Evolutionary conservation across 257 asterid genomes (phyloP).

Genomic region (Solanum infundibuliforme): DNA sequence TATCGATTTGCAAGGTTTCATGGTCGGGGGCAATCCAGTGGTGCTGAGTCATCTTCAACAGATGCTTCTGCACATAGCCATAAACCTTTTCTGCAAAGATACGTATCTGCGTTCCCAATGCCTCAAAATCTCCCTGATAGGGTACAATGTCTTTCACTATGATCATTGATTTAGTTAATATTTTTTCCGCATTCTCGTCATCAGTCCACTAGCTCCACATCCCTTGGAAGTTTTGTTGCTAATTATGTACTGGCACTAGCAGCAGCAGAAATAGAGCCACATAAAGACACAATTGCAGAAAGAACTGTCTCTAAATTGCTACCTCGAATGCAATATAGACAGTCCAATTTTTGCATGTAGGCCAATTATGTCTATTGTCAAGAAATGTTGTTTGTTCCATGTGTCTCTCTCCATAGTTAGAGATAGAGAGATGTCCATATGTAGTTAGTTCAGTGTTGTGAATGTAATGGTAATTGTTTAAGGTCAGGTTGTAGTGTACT

Average conservation of each 20-base stretch:
- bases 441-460: constrained; percentile 1
- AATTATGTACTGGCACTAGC: constrained; percentile 30
- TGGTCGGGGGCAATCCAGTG: constrained; percentile 69
- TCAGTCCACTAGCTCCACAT: constrained; percentile 1
- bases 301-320: neutral
- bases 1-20: constrained; percentile 79
- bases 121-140: constrained; percentile 61
- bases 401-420: neutral
- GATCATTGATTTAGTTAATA: constrained; percentile 29
- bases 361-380: neutral
- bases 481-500: neutral
- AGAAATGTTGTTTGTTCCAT: neutral
- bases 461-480: neutral
- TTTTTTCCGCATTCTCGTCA: constrained; percentile 3
- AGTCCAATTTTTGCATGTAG: neutral
- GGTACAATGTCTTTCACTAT: constrained; percentile 79
- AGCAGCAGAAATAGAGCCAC: constrained; percentile 22
- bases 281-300: constrained; percentile 9
- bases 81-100: constrained; percentile 57
- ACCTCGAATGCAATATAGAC: neutral
- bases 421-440: constrained; percentile 1
- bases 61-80: constrained; percentile 23
- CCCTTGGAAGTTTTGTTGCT: constrained; percentile 10
- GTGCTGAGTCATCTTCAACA: constrained; percentile 37
- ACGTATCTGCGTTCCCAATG: constrained; percentile 60